Conservation (phyloP, 306 rosid species). For the Sophora flavescens region DNA sequence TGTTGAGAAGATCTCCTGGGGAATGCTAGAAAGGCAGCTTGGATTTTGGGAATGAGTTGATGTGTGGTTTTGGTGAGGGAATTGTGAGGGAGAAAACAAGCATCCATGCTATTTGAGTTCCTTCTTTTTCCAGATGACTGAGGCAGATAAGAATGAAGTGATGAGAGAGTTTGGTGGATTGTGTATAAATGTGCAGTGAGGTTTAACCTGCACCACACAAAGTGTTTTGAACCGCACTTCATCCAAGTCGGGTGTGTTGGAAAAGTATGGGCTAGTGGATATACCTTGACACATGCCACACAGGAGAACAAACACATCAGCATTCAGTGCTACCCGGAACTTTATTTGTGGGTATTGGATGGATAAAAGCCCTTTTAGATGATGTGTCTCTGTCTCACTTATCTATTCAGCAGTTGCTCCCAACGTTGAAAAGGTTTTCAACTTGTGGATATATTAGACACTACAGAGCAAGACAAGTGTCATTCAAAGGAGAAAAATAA, state of each 20-base stretch:
- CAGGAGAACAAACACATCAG: slow-evolving; percentile 31
- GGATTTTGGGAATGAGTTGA: slow-evolving; percentile 46
- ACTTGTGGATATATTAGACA: slow-evolving; percentile 4
- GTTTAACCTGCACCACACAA: slow-evolving; percentile 61
- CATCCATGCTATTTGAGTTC: slow-evolving; percentile 63
- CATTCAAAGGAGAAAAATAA: too few species aligned
- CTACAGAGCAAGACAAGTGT: not conserved
- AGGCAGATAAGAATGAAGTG: slow-evolving; percentile 37
- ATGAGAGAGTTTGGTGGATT: slow-evolving; percentile 21
- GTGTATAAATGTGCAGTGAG: slow-evolving; percentile 45
- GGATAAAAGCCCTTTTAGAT: slow-evolving; percentile 45
- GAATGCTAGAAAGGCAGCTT: slow-evolving; percentile 31
- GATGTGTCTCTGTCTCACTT: slow-evolving; percentile 57
- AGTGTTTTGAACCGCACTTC: slow-evolving; percentile 46
- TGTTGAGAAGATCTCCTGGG: slow-evolving; percentile 48
- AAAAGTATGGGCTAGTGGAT: slow-evolving; percentile 64
- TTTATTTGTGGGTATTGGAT: slow-evolving; percentile 44
- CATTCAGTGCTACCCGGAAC: slow-evolving; percentile 36
- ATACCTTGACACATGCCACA: slow-evolving; percentile 54
- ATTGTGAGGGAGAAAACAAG: slow-evolving; percentile 69
- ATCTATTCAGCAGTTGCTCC: not conserved
- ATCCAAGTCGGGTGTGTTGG: slow-evolving; percentile 49
- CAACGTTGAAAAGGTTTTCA: slow-evolving; percentile 10
- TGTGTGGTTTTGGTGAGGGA: slow-evolving; percentile 60
- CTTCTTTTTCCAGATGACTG: not conserved